Evolutionary conservation across 192 early-diverging fungal species (phyloP).

Genomic region (Podila verticillata): DNA sequence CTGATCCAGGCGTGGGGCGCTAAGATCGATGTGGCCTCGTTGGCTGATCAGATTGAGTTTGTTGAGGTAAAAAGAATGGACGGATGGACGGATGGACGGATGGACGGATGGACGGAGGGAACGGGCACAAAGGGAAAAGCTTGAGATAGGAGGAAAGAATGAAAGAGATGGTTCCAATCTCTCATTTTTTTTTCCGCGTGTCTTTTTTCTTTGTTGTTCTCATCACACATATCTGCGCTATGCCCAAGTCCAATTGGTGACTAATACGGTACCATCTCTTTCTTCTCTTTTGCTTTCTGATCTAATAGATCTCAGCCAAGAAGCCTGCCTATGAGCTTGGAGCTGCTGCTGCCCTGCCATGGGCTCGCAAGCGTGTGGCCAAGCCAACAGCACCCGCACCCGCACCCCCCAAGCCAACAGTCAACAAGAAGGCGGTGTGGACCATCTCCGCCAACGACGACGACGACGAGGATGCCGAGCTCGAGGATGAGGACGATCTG

Average conservation of each 20-base stretch:
- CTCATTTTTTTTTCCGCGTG: not conserved
- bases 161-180: not conserved
- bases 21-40: slow-evolving; percentile 54
- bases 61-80: slow-evolving; percentile 36
- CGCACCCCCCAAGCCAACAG: slow-evolving; percentile 35
- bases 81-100: too few relatives aligned
- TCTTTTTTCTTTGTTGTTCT: not conserved
- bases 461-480: slow-evolving; percentile 74
- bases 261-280: not conserved
- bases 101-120: too few relatives aligned
- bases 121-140: too few relatives aligned
- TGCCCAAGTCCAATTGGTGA: not conserved
- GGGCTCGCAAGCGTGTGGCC: slow-evolving; percentile 72
- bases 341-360: slow-evolving; percentile 80
- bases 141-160: not conserved
- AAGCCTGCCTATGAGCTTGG: slow-evolving; percentile 92
- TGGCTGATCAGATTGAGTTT: slow-evolving; percentile 47
- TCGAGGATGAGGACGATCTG: slow-evolving; percentile 88
- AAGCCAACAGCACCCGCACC: slow-evolving; percentile 19
- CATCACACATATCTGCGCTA: not conserved
- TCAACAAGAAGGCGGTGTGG: slow-evolving; percentile 67
- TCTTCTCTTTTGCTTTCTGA: slow-evolving; percentile 17
- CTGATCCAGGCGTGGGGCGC: slow-evolving; percentile 70
- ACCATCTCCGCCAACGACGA: slow-evolving; percentile 79
- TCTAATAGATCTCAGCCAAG: slow-evolving; percentile 63